These are phyloP conservation scores for Leishmania turanica DNA, from an alignment of 208 protist genomes.

Conservation along the genomic window DNA sequence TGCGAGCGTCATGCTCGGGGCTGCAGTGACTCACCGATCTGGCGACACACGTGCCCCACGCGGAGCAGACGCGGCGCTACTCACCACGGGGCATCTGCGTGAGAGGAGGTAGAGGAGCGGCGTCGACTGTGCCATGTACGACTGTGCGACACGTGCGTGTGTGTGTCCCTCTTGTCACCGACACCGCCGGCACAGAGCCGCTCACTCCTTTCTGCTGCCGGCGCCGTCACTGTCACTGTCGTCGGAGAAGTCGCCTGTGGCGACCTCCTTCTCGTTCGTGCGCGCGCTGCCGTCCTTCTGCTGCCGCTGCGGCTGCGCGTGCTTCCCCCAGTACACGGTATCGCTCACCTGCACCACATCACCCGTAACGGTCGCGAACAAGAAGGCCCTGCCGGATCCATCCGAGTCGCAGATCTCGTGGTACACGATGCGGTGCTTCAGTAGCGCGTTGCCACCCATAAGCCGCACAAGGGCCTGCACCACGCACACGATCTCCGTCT, in stretches of 20 bases:
- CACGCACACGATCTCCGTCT: constrained; percentile 79
- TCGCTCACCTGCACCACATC: constrained; percentile 79
- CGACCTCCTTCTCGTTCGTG: constrained; percentile 2
- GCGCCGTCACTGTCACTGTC: constrained; percentile 11
- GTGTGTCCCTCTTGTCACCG: neutral
- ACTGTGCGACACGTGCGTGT: neutral
- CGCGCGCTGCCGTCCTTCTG: constrained; percentile 8
- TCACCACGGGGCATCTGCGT: neutral
- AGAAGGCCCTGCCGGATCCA: constrained; percentile 69
- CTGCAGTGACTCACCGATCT: too few relatives aligned
- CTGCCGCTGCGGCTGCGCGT: neutral
- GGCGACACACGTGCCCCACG: neutral
- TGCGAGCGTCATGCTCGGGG: neutral
- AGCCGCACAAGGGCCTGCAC: constrained; percentile 77
- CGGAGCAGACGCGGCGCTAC: neutral
- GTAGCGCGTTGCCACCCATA: constrained; percentile 86
- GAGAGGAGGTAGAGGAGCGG: neutral
- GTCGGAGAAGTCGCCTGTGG: neutral
- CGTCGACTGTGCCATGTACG: neutral
- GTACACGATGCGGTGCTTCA: constrained; percentile 84
- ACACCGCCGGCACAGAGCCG: neutral
- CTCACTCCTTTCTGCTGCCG: neutral
- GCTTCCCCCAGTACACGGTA: constrained; percentile 14
- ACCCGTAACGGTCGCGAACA: constrained; percentile 87
- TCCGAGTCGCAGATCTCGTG: constrained; percentile 89